A percentile compares a stretch with the other conserved stretches of the same genome.
These are phyloP conservation scores for Aquilaria malaccensis DNA, from an alignment of 345 rosid species.

Conservation along the genomic window DNA sequence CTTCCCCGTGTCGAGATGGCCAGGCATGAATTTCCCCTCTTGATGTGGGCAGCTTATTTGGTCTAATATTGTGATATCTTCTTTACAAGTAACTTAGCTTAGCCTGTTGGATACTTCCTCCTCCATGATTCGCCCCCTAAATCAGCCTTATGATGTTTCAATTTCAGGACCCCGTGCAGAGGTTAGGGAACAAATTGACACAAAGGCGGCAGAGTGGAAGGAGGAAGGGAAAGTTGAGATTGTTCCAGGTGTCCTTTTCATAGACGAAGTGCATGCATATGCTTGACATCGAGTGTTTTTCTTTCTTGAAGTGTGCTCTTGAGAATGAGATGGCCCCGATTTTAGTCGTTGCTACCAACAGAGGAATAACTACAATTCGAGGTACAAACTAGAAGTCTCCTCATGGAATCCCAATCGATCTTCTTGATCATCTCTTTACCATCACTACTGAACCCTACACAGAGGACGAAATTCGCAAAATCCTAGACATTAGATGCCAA, in stretches of 20 bases:
- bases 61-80: too few relatives aligned
- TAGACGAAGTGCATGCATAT: conserved; percentile 82
- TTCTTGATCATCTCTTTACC: conserved; percentile 88
- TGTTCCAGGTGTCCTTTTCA: conserved; percentile 95
- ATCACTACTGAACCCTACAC: conserved; percentile 79
- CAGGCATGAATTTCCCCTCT: too few relatives aligned
- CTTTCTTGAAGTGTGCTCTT: conserved; percentile 89
- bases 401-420: conserved; percentile 94
- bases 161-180: conserved; percentile 77
- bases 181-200: conserved; percentile 90
- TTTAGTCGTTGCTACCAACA: conserved; percentile 84
- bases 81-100: too few relatives aligned
- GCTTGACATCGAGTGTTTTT: conserved; percentile 99
- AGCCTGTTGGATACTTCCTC: too few relatives aligned
- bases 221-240: conserved; percentile 98
- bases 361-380: conserved; percentile 87
- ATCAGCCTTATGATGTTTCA: not conserved
- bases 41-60: too few relatives aligned
- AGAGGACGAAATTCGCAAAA: conserved; percentile 66
- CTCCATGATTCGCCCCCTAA: not conserved
- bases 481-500: conserved; percentile 87
- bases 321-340: conserved; percentile 98
- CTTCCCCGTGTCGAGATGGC: too few relatives aligned
- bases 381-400: conserved; percentile 93
- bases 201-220: conserved; percentile 97